Conservation (phyloP, 345 rosid species). For the Salix viminalis region DNA sequence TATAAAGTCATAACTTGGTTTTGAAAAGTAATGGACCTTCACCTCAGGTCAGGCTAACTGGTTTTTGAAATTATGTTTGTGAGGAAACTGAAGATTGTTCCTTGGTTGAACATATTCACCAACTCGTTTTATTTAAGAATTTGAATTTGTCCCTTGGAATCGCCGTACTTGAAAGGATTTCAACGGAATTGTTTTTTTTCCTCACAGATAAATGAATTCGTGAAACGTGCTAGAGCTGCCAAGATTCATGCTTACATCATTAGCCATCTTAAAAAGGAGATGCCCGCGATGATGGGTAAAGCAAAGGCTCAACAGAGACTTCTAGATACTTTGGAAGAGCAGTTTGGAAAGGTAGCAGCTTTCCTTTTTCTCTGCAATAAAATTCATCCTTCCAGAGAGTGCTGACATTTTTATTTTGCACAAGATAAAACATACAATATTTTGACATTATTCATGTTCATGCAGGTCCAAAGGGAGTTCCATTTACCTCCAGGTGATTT, state of each 20-base stretch:
- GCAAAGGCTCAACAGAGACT: slow-evolving; percentile 84
- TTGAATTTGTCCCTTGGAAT: not conserved
- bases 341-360: slow-evolving; percentile 62
- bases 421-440: no score
- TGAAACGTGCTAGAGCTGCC: slow-evolving; percentile 93
- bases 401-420: not conserved
- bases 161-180: not conserved
- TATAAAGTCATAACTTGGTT: not conserved
- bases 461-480: slow-evolving; percentile 80
- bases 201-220: slow-evolving; percentile 83
- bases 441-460: not conserved
- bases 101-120: not conserved
- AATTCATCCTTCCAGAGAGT: not conserved
- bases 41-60: not conserved
- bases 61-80: no score
- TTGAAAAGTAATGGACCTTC: no score
- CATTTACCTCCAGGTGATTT: slow-evolving; percentile 89
- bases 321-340: slow-evolving; percentile 66
- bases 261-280: slow-evolving; percentile 84
- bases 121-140: not conserved
- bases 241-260: slow-evolving; percentile 88
- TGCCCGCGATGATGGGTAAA: slow-evolving; percentile 93
- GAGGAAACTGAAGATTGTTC: no score
- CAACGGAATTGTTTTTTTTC: slow-evolving; percentile 4
- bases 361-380: not conserved